phyloP scores from a whole-genome alignment of 1,139 yeast genomes.

The Kurtzmaniella natalensis region DNA sequence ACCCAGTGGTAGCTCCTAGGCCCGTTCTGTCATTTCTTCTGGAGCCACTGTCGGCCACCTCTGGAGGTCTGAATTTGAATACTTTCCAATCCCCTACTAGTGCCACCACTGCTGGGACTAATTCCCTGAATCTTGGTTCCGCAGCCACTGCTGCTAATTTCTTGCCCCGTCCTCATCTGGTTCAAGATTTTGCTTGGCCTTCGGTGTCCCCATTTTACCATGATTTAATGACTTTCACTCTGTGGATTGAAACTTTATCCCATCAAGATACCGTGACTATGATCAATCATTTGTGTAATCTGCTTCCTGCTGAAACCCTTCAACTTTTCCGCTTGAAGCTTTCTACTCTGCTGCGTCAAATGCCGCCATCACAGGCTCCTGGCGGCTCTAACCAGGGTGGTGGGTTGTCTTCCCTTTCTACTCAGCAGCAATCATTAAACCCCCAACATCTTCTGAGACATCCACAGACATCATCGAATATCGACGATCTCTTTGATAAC shows the following conservation, averaged over 20 bases:
- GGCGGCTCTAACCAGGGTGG: slow-evolving; percentile 4
- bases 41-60: slow-evolving; percentile 33
- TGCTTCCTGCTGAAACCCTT: slow-evolving; percentile 45
- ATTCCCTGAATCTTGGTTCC: slow-evolving; percentile 1
- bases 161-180: slow-evolving; percentile 35
- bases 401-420: slow-evolving; percentile 6
- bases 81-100: slow-evolving; percentile 1
- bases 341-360: slow-evolving; percentile 6
- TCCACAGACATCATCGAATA: background rate
- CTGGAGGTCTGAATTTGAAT: slow-evolving; percentile 6
- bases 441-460: slow-evolving; percentile 4
- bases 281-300: slow-evolving; percentile 54
- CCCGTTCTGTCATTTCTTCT: slow-evolving; percentile 10
- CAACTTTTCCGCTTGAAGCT: slow-evolving; percentile 39
- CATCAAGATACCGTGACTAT: slow-evolving; percentile 55
- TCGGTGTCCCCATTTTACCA: slow-evolving; percentile 20
- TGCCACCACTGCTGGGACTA: slow-evolving; percentile 3
- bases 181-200: slow-evolving; percentile 31
- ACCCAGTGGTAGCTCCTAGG: slow-evolving; percentile 11
- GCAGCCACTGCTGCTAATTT: background rate
- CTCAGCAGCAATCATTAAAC: slow-evolving; percentile 10
- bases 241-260: slow-evolving; percentile 57
- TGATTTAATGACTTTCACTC: slow-evolving; percentile 49
- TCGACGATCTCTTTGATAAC: slow-evolving; percentile 2
- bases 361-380: background rate